Conservation (phyloP, 306 rosid genomes). For the Delonix regia region DNA sequence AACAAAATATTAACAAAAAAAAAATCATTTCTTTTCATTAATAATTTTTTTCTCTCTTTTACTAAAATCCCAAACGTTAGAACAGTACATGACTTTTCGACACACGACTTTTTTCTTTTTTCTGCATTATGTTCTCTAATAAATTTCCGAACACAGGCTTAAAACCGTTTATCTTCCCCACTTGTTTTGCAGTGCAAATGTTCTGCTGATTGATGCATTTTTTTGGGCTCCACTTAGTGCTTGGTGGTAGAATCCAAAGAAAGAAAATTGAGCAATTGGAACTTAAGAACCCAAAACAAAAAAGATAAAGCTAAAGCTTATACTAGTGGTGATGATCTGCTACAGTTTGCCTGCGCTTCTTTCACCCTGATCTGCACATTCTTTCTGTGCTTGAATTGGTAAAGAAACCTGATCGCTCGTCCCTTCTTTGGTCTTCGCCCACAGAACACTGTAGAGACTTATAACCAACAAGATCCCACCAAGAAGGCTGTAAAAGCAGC, state of each 20-base stretch:
- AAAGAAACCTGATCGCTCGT: not conserved
- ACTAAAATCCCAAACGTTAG: no score
- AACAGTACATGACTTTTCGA: no score
- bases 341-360: constrained; percentile 1
- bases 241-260: constrained; percentile 18
- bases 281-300: not conserved
- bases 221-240: not conserved
- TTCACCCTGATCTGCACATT: not conserved
- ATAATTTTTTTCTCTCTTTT: no score
- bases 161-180: not conserved
- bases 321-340: not conserved
- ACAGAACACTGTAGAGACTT: constrained; percentile 39
- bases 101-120: no score
- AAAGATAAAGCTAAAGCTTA: not conserved
- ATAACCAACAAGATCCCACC: constrained; percentile 40
- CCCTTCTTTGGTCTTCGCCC: constrained; percentile 35
- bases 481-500: constrained; percentile 22
- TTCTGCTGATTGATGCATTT: not conserved
- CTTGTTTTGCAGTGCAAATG: not conserved
- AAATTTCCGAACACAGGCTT: no score
- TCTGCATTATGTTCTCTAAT: no score
- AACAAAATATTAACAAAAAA: no score
- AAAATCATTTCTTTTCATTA: no score
- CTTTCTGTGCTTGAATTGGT: constrained; percentile 29
- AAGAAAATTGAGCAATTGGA: not conserved